Evolutionary conservation across 768 basidiomycete genomes (phyloP), one percentile per base, ranked within the genome.

Genomic region (Hypholoma fasciculare): DNA sequence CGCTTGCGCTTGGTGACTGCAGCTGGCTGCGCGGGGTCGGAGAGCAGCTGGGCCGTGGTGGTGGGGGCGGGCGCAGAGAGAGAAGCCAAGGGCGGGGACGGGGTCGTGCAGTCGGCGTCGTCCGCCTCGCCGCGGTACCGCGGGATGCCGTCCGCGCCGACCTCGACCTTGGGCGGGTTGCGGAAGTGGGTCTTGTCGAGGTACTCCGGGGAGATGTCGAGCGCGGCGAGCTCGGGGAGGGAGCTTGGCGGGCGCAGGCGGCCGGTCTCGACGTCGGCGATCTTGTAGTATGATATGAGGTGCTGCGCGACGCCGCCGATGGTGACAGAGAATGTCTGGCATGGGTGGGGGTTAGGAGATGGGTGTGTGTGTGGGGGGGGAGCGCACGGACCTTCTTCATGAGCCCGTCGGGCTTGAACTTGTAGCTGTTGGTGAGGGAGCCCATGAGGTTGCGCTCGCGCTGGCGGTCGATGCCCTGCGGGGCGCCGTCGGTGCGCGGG

Each of bases 281-380:
- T 82, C 64, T 88, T 89, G 78, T 97, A 98, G 76, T 98, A 98
- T 4, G 94, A 95, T 51, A 98, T 92, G 55, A 97, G 82, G 71
- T 97, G 96, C 67, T 97, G 94, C 1, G 92, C 82, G 37, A 90
- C 89, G 23, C 92, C 92, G 55, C 81, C 81, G 58, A 95, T 93
- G 19, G 87, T 87, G 56, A 97, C 77, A 11, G 95, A 96, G 71
- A 97, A 95, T 8, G 95, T 96, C 94, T 96, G 69, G 23, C 20
- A 8, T 11, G 46, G 48, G n/a, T n/a, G n/a, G n/a, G n/a, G n/a
- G 27, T 14, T 12, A 27, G 23, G 26, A 26, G 6, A 23, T 23
- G 27, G 27, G 16, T 16, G 27, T 27, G 4, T 1, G 14, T n/a
- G n/a, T n/a, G 14, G 11, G 23, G 48, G 14, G 1, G 26, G 23